Base-by-base conservation (phyloP, 805 yeast genomes). In the Osmozyma mogii region DNA sequence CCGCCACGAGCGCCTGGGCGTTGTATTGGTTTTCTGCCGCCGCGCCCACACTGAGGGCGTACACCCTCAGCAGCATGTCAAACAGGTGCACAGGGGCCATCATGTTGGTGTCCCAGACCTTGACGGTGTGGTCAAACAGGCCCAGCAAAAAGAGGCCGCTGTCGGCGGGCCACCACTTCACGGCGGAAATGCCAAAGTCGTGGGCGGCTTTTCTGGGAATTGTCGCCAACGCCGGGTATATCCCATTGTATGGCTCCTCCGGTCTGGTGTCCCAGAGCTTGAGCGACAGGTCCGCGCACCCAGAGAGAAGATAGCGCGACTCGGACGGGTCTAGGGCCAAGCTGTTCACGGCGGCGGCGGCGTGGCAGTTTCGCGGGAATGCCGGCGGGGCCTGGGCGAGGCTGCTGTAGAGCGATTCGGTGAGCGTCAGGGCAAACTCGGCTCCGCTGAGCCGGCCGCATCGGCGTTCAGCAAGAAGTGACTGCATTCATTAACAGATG, bases 121-220 rank as follows among this genome's bases (percentile, higher is more conserved):
- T 81, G 14, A 87, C 70, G 0, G 75, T 70, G 34, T 71, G 74
- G 52, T 88, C 96, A 50, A 76, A 84, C 0, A 95, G 84, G 1
- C 85, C 75, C 3, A 85, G 70, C 12, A 85, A 65, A 57, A 85
- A 87, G 77, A 88, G 67, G 1, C 95, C 96, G 19, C 78, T 74
- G 52, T 88, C 96, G 25, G 61, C 59, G 0, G 92, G 87, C 89
- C 95, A 89, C 96, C 96, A 88, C 43, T 68, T 63, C 1, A 84
- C 61, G 10, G 72, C 56, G 0, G 94, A 81, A 0, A 88, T 65
- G 0, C 95, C 95, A 49, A 66, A 84, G 12, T 58, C 50, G 47
- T 88, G 96, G 10, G 52, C 63, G 5, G 62, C 29, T 29, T 52
- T 56, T 14, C 62, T 44, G 0, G 68, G 67, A 4, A 63, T 40